Evolutionary conservation across 768 basidiomycete genomes (phyloP).

Genomic region (Hemileccinum rubropunctum): DNA sequence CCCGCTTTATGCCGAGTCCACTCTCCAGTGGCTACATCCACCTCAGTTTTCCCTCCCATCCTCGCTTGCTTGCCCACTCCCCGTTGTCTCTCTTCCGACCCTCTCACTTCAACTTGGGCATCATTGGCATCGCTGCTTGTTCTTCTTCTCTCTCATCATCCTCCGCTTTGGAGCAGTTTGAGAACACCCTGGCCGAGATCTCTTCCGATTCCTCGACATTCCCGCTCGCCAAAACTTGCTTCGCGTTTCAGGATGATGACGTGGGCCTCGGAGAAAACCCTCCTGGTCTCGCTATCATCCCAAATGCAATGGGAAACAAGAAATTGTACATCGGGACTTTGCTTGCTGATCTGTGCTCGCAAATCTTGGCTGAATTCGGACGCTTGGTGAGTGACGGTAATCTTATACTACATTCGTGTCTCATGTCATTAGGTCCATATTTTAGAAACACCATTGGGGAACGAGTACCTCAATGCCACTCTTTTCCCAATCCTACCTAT

Average conservation of each 20-base stretch:
- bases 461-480: slow-evolving; percentile 77
- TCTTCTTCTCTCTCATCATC: slow-evolving; percentile 52
- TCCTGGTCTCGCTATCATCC: slow-evolving; percentile 73
- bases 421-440: slow-evolving; percentile 57
- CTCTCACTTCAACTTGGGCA: slow-evolving; percentile 81
- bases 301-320: slow-evolving; percentile 84
- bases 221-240: slow-evolving; percentile 79
- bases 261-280: slow-evolving; percentile 54
- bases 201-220: slow-evolving; percentile 67
- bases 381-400: slow-evolving; percentile 58
- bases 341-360: slow-evolving; percentile 85
- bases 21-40: slow-evolving; percentile 80
- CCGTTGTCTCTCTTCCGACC: slow-evolving; percentile 71
- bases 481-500: slow-evolving; percentile 63
- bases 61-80: slow-evolving; percentile 63
- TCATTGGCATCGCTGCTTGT: slow-evolving; percentile 83
- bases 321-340: slow-evolving; percentile 85
- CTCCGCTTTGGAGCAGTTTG: slow-evolving; percentile 62
- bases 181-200: slow-evolving; percentile 57
- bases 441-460: slow-evolving; percentile 80
- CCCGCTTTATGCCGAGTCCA: slow-evolving; percentile 78
- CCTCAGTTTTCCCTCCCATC: slow-evolving; percentile 74
- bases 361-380: slow-evolving; percentile 83
- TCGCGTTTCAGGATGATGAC: slow-evolving; percentile 76
- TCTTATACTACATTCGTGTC: not conserved